Base-by-base conservation (phyloP, 177 flowering plant species). In the Tripterygium wilfordii region DNA sequence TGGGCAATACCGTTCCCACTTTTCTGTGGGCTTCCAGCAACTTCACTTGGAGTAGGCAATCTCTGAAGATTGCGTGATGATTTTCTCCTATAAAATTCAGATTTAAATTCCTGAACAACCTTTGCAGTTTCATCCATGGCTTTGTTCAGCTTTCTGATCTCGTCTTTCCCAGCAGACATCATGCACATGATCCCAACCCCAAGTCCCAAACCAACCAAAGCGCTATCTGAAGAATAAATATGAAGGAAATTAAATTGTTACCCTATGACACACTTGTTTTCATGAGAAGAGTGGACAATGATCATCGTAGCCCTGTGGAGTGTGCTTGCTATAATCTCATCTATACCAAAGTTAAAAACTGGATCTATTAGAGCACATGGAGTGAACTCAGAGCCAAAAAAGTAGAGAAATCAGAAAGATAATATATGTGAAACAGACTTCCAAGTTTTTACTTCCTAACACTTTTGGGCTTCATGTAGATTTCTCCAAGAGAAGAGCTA, bases 141-240 rank as follows among this genome's bases (percentile, higher is more conserved):
- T 18, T 51, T 32, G 39, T 65, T 78, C 47, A 84, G 66, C 64
- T 63, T 82, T 62, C 57, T 60, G 42, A 84, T 77, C 39, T 86
- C 88, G 32, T 72, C 56, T 56, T 80, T 76, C 53, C 80, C 85
- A 58, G 85, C 75, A 8, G 87, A 80, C 79, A 78, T 64, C 83
- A 84, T 80, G 61, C 54, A 84, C 82, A 77, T 75, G 3, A 84
- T 65, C 10, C 90, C 89, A 42, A 77, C 57, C 16, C 85, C 72
- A 58, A 85, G 63, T 28, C 94, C 96, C 74, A 73, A 78, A 18
- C 65, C 53, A 54, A 80, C 72, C 21, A 61, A 49, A 21, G 85
- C 61, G 62, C 41, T 54, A 44, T 67, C 89, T 82, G 58, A 44
- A 61, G 40, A 40, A 36, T 33, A 10, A 51, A 21, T n/a, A 38